phyloP scores from a whole-genome alignment of 169 alveolate species.

The Plasmodium malariae region DNA sequence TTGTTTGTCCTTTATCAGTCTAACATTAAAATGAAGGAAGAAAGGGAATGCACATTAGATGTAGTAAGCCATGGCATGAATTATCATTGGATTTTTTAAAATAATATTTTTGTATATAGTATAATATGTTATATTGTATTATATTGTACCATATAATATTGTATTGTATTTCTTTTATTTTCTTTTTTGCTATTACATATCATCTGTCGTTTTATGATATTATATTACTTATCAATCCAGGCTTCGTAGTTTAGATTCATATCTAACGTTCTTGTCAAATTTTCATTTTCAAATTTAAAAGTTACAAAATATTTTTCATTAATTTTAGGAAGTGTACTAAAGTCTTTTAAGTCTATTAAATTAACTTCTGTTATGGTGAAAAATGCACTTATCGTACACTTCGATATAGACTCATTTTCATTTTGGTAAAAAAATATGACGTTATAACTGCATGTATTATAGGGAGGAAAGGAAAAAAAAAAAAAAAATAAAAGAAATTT shows the following conservation, averaged over 20 bases:
- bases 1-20: conserved; percentile 69
- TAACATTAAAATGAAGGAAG: background rate
- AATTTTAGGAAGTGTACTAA: background rate
- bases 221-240: conserved; percentile 76
- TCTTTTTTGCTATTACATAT: conserved; percentile 1
- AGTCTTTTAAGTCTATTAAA: background rate
- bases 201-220: background rate
- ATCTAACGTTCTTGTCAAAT: conserved; percentile 48
- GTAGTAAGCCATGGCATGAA: too few relatives aligned
- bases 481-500: background rate
- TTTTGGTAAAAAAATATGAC: conserved; percentile 62
- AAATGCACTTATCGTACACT: conserved; percentile 33
- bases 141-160: too few relatives aligned
- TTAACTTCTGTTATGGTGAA: conserved; percentile 54
- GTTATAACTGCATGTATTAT: conserved; percentile 21
- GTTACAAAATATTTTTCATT: conserved; percentile 53
- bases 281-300: conserved; percentile 68
- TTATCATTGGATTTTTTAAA: too few relatives aligned
- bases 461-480: conserved; percentile 7
- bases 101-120: background rate
- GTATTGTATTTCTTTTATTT: background rate
- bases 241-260: conserved; percentile 69
- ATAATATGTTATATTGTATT: too few relatives aligned
- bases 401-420: conserved; percentile 43
- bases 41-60: background rate